Evolutionary conservation across 1,284 basidiomycete species (phyloP), one percentile per base, ranked within the genome.

Genomic region (Porodaedalea pini): DNA sequence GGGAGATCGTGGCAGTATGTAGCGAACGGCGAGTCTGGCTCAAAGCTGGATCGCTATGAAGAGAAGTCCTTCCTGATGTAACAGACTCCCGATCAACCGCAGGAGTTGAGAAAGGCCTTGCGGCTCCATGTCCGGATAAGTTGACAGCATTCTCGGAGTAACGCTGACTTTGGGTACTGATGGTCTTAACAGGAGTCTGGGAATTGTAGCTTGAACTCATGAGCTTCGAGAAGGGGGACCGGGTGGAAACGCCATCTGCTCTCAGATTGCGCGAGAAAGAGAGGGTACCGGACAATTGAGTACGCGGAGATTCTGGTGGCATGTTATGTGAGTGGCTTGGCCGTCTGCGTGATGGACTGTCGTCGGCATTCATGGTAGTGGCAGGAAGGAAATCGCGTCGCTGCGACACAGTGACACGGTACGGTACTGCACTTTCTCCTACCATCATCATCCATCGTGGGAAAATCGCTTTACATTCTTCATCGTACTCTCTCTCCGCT

Each of bases 161-260:
- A 7, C 17, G 23, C 7, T 40, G 15, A 19, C 34, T 39, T 29
- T 51, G 43, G 15, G 25, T 23, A 37, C 25, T 11, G 17, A 41
- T 25, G 32, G 36, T 5, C 21, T 40, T 43, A 4, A 15, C 27
- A 1, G 49, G 19, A 13, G 13, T 27, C 6, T 45, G 49, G 8
- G 27, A 6, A 39, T 56, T 37, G 19, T 40, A 41, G 11, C 27
- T 34, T 50, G 54, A 56, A 31, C 19, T 54, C 10, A 17, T 11
- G 34, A 57, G 41, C 4, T 52, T 57, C 23, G 50, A 52, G 25
- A 57, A 57, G 10, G 49, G 56, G 5, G 49, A 52, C 23, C 21
- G 40, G 1, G 37, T 21, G 7, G 56, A 40, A 10, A 40, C 13
- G 17, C n/a, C 13, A 13, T 51, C 41, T 27, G 34, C 11, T 29